A percentile compares a stretch with the other conserved stretches of the same genome.
phyloP scores from a whole-genome alignment of 495 filamentous ascomycete species.

The Penicillium verhagenii region DNA sequence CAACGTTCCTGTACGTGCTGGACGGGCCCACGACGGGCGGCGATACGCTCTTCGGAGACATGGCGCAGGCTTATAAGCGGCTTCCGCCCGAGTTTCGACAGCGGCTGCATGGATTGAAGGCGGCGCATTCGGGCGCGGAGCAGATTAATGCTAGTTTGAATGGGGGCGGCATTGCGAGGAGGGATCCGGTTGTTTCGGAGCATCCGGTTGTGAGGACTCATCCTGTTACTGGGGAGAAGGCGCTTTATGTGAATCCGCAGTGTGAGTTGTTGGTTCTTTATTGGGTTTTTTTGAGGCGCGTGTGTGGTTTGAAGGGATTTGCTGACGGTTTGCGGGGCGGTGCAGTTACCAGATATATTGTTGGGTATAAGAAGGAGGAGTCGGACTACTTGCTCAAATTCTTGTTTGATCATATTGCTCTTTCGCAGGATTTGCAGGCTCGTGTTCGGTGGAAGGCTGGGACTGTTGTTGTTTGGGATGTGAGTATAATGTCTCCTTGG shows the following conservation, averaged over 20 bases:
- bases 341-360: conserved; percentile 56
- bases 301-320: no score
- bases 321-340: background rate
- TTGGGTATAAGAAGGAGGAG: conserved; percentile 68
- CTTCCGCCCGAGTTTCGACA: conserved; percentile 57
- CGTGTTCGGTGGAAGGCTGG: conserved; percentile 57
- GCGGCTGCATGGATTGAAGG: conserved; percentile 57
- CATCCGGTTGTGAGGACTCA: conserved; percentile 64
- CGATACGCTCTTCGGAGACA: conserved; percentile 62
- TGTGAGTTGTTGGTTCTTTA: conserved; percentile 54
- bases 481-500: conserved; percentile 29
- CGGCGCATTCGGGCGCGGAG: conserved; percentile 57
- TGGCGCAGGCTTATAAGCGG: conserved; percentile 55
- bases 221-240: conserved; percentile 69
- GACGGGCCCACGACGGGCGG: conserved; percentile 61
- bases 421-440: conserved; percentile 57
- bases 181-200: conserved; percentile 53
- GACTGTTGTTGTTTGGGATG: conserved; percentile 64
- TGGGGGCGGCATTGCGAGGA: conserved; percentile 50
- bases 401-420: conserved; percentile 62
- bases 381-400: conserved; percentile 64
- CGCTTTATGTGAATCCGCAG: conserved; percentile 80
- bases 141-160: conserved; percentile 50
- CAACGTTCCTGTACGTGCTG: conserved; percentile 62
- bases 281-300: no score